Percentiles rank a stretch among this genome's conserved stretches.
phyloP scores from a whole-genome alignment of 2,329 filamentous ascomycete genomes.

The Mollisiaceae sp. region DNA sequence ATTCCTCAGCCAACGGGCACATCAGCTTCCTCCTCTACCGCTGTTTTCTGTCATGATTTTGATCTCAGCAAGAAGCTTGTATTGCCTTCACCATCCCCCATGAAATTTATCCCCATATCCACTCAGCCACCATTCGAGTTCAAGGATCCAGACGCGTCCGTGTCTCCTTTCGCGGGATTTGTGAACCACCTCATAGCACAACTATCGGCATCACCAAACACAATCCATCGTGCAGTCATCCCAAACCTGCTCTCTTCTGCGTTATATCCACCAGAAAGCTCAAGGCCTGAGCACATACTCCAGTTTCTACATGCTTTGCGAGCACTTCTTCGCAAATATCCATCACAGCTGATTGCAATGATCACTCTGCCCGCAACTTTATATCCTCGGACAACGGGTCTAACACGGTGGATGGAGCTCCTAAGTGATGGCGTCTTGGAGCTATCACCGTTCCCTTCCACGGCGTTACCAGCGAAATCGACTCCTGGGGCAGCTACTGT shows the following conservation, averaged over 20 bases:
- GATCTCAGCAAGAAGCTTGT: conserved; percentile 71
- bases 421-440: conserved; percentile 87
- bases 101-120: conserved; percentile 56
- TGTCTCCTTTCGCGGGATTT: conserved; percentile 67
- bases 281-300: conserved; percentile 74
- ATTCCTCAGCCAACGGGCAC: conserved; percentile 21
- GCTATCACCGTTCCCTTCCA: conserved; percentile 73
- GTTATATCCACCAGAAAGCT: conserved; percentile 72
- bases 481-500: conserved; percentile 59
- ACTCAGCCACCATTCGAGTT: conserved; percentile 38
- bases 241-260: conserved; percentile 87
- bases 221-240: conserved; percentile 81
- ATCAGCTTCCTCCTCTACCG: conserved; percentile 20
- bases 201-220: conserved; percentile 62
- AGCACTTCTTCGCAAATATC: conserved; percentile 72
- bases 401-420: conserved; percentile 85
- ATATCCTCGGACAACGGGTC: conserved; percentile 74
- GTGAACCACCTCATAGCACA: conserved; percentile 61
- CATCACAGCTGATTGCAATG: conserved; percentile 70
- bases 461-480: conserved; percentile 45
- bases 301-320: conserved; percentile 82
- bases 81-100: conserved; percentile 55
- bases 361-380: conserved; percentile 81
- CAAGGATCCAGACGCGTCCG: conserved; percentile 38
- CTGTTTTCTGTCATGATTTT: conserved; percentile 73